Evolutionary conservation across 2,329 filamentous ascomycete species (phyloP), one percentile per base, ranked within the genome.

Genomic region (Aaosphaeria arxii): DNA sequence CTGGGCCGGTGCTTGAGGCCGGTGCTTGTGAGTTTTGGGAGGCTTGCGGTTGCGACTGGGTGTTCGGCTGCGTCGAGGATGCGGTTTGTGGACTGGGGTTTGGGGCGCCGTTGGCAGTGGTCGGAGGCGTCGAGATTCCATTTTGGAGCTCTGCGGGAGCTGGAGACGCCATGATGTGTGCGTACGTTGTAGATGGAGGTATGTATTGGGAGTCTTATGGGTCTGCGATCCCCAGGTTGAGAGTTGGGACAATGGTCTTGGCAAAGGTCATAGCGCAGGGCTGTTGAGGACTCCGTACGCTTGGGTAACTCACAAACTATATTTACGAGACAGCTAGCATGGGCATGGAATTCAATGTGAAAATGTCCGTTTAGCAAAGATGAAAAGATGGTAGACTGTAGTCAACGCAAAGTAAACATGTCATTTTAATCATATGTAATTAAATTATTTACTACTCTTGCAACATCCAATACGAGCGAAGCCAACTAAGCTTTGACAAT

Each of bases 111-210:
- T 54, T 52, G 7, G 61, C 57, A 5, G 66, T 70, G 1, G 65
- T 61, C 5, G 68, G 67, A 0, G 70, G 70, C 3, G 70, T 72
- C 7, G 66, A 67, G 30, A 72, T 69, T 58, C 69, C 69, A 47
- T 71, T 72, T 45, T 57, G 59, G 44, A 63, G 54, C 33, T 62
- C 55, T 44, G 62, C 67, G 40, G 65, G 56, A 13, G 61, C 59
- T 7, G 70, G 70, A 9, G 70, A 72, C 4, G 67, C 69, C 70
- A 72, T 72, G 49, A 39, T 59, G 48, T 13, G 44, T 40, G 33
- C 33, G 44, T 38, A 13, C 44, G 40, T 46, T 42, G 50, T 47
- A 46, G 42, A 28, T 36, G 47, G 28, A 35, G 46, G 45, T 44
- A 24, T 24, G 17, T 24, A 24, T 24, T 24, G 17, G 17, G 17